phyloP scores from a whole-genome alignment of 2,329 filamentous ascomycete genomes.

The Colletotrichum lentis region DNA sequence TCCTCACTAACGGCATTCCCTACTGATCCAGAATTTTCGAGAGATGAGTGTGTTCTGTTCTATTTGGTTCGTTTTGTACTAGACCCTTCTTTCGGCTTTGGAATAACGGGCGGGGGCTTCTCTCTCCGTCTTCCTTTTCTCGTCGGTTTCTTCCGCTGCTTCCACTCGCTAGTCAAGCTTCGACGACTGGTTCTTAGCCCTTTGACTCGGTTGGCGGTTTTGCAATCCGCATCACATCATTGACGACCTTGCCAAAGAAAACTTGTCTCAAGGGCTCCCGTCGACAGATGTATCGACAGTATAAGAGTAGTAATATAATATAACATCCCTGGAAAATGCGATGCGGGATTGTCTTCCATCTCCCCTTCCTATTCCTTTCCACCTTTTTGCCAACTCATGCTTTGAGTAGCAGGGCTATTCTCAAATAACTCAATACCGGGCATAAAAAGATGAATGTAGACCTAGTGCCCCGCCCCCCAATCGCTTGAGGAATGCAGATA shows the following conservation, averaged over 20 bases:
- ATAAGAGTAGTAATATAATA: background rate
- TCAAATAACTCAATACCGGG: background rate
- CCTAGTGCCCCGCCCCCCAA: background rate
- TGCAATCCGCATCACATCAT: background rate
- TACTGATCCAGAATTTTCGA: slow-evolving; percentile 62
- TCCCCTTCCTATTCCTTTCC: background rate
- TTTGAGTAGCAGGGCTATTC: background rate
- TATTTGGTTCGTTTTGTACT: too few relatives aligned
- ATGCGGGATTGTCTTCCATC: background rate
- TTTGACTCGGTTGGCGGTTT: background rate
- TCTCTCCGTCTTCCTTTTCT: background rate
- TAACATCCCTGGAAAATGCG: too few relatives aligned
- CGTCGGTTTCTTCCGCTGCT: background rate
- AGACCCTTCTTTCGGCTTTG: background rate
- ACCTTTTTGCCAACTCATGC: background rate
- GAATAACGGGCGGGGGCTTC: too few relatives aligned
- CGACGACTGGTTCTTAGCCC: background rate
- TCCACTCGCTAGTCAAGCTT: background rate
- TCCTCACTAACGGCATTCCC: slow-evolving; percentile 96
- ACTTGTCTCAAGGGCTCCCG: too few relatives aligned
- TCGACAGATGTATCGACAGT: too few relatives aligned
- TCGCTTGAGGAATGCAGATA: background rate
- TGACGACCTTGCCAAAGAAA: background rate
- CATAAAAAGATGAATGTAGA: background rate
- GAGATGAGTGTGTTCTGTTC: too few relatives aligned